Conservation (phyloP, 805 yeast species). For the Tetrapisispora arboricola region DNA sequence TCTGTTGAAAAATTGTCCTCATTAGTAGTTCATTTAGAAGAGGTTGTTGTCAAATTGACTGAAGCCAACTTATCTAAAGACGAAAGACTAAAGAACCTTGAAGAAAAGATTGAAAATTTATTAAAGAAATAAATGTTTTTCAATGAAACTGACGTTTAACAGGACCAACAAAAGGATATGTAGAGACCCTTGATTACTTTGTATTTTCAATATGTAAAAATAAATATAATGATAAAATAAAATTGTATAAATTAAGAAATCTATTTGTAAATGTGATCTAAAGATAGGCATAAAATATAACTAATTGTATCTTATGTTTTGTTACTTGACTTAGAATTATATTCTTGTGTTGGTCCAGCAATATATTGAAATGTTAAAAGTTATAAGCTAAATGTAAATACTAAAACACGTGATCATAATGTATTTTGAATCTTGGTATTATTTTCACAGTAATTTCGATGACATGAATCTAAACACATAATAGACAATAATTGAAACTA, state of each 20-base stretch:
- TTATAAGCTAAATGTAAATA: not conserved
- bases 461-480: no score
- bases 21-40: conserved; percentile 48
- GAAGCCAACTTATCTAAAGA: conserved; percentile 56
- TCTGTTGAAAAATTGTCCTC: conserved; percentile 58
- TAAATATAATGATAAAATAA: not conserved
- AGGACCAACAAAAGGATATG: not conserved
- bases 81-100: conserved; percentile 46
- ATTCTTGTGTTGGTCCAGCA: no score
- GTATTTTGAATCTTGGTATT: no score
- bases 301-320: no score
- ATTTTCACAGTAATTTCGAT: no score
- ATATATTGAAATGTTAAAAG: no score
- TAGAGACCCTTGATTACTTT: not conserved
- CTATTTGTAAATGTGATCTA: no score
- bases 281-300: no score
- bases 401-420: not conserved
- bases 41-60: conserved; percentile 41
- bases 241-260: not conserved
- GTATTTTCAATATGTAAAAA: conserved; percentile 1
- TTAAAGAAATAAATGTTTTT: conserved; percentile 25
- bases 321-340: no score
- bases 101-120: conserved; percentile 49
- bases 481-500: no score
- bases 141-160: not conserved